Evolutionary conservation across 768 basidiomycete species (phyloP), one percentile per base, ranked within the genome.

Genomic region (Lactarius hatsudake): DNA sequence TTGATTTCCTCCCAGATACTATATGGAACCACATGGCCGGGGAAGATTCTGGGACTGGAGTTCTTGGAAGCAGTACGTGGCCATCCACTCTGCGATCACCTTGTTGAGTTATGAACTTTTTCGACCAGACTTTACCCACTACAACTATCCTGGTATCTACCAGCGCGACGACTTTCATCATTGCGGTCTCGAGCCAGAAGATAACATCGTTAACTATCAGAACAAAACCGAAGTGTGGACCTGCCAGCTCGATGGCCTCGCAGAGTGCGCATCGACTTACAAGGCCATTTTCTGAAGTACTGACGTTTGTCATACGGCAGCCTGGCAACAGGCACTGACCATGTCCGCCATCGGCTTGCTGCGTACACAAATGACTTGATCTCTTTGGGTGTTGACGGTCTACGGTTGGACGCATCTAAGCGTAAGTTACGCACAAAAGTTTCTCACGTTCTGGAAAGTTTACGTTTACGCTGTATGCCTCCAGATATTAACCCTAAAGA

Each of bases 21-120:
- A 76, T 90, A 38, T 84, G 82, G 75, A 89, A 90, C 74, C 88
- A 90, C 72, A 89, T 89, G 87, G 75, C 85, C 3, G 86, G 81
- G 0, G 34, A 69, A 2, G 78, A 82, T 53, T 81, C 79, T n/a
- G 86, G 85, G 0, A 79, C n/a, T 1, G 61, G 65, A 5, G 61
- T 71, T 23, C 59, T 58, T 3, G 68, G 70, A 42, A 69, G 53
- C 58, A 36, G 70, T 69, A 23, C 36, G 56, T 45, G 23, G 18
- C 26, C 4, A 12, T 15, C 13, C 30, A 13, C 17, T 23, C 23
- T 34, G 13, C 40, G 7, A 20, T 34, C 23, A 12, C 17, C 15
- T 23, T 32, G 9, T 2, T 13, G n/a, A 28, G 10, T 61, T 53
- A 12, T 18, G 10, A 61, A 30, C 18, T 7, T 30, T n/a, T 20